Base-by-base conservation (phyloP, 2,329 filamentous ascomycete species). In the Diaporthe nobilis region DNA sequence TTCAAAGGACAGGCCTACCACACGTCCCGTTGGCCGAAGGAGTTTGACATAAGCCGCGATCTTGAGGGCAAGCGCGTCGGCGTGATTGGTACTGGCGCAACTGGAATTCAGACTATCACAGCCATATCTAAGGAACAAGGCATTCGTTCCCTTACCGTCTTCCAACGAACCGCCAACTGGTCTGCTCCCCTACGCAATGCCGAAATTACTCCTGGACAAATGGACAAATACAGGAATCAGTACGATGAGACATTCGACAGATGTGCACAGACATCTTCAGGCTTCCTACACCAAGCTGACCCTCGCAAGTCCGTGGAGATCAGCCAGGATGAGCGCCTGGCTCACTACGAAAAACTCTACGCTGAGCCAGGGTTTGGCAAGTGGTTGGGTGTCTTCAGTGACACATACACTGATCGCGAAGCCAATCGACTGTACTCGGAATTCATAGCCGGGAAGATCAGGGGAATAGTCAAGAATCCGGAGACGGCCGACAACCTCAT, bases 401-500 rank as follows among this genome's bases (percentile, higher is more conserved):
- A 71, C n/a, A 71, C 67, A 20, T 77, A 67, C 60, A 72, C 61
- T 0, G 68, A 76, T 51, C 74, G 47, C 12, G 68, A 77, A 9
- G 75, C 76, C 13, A 75, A 77, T 22, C 25, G 61, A 20, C 12
- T 67, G 15, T 71, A 73, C 22, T 61, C 44, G 3, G 25, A 63
- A n/a, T 73, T 73, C n/a, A 15, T 82, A 83, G 75, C 68, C 44
- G 71, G 72, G 37, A 76, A 87, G 60, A 90, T 89, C 87, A 80
- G 83, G 17, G 73, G 82, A 17, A 84, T 85, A 12, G 79, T 80
- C 4, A 80, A 83, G 10, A 83, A 86, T 51, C 84, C 86, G 1
- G 84, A 86, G 20, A 80, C 90, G 4, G 82, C 83, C 1, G 82
- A 87, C 13, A 82, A 85, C 63, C 84, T 90, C 17, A 83, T 84